Evolutionary conservation across 768 basidiomycete genomes (phyloP).

Genomic region (Naematelia encephala): DNA sequence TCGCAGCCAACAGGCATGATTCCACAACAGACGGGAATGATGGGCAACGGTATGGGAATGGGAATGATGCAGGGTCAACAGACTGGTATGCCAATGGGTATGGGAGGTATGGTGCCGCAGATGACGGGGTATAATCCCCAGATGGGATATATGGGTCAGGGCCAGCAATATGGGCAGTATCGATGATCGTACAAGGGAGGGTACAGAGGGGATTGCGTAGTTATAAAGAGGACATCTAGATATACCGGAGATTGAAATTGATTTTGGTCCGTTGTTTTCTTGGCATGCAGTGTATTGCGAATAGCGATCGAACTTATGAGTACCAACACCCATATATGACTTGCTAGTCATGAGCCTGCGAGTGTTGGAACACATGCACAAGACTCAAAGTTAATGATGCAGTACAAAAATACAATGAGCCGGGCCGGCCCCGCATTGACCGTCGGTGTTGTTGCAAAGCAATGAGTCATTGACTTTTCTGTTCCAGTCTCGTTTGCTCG

Average conservation of each 20-base stretch:
- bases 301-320: no score
- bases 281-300: not conserved
- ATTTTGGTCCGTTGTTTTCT: not conserved
- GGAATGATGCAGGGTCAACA: slow-evolving; percentile 11
- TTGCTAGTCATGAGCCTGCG: no score
- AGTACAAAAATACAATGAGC: no score
- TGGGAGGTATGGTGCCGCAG: slow-evolving; percentile 32
- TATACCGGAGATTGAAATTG: not conserved
- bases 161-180: not conserved
- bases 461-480: no score
- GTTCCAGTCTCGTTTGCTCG: no score
- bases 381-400: no score
- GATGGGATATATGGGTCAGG: slow-evolving; percentile 21
- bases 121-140: slow-evolving; percentile 40
- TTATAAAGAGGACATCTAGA: not conserved
- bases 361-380: no score
- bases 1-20: slow-evolving; percentile 43
- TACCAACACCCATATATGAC: no score
- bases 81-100: slow-evolving; percentile 14
- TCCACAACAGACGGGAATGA: slow-evolving; percentile 36
- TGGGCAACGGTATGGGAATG: slow-evolving; percentile 4
- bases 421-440: no score
- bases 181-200: not conserved
- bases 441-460: not conserved
- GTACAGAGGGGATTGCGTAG: not conserved